A percentile compares a stretch with the other conserved stretches of the same genome.
phyloP scores from a whole-genome alignment of 2,329 filamentous ascomycete genomes.

The Hymenoscyphus fructigenus region DNA sequence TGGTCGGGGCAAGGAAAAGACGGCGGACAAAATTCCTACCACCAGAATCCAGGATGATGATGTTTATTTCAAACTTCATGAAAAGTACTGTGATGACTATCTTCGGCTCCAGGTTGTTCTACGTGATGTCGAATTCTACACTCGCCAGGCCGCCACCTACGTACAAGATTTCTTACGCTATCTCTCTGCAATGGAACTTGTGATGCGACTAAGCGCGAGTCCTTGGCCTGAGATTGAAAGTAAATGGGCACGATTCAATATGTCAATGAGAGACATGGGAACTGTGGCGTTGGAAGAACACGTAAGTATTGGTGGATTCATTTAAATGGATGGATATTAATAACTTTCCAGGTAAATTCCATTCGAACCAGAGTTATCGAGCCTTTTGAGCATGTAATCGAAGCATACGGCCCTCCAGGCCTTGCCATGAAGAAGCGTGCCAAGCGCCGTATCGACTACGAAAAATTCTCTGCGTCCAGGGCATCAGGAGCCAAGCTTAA shows the following conservation, averaged over 20 bases:
- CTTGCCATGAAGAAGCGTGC: constrained; percentile 91
- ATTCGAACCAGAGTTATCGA: constrained; percentile 83
- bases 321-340: constrained; percentile 15
- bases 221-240: constrained; percentile 82
- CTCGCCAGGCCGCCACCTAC: constrained; percentile 75
- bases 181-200: constrained; percentile 77
- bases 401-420: constrained; percentile 78
- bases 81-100: constrained; percentile 89
- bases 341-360: constrained; percentile 49
- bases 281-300: constrained; percentile 82
- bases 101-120: constrained; percentile 83
- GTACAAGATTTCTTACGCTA: constrained; percentile 80
- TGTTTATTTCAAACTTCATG: constrained; percentile 75
- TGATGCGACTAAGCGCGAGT: constrained; percentile 75
- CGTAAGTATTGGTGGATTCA: constrained; percentile 48
- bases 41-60: constrained; percentile 60
- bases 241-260: constrained; percentile 90
- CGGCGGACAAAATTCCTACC: constrained; percentile 64
- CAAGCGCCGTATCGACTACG: constrained; percentile 88
- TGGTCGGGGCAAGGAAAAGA: constrained; percentile 66
- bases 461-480: constrained; percentile 74
- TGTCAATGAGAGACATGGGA: constrained; percentile 82
- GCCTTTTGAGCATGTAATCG: constrained; percentile 76
- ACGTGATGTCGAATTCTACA: constrained; percentile 90
- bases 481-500: constrained; percentile 83